These are phyloP conservation scores for Mycena alexandri DNA, from an alignment of 768 basidiomycete species.

Conservation along the genomic window DNA sequence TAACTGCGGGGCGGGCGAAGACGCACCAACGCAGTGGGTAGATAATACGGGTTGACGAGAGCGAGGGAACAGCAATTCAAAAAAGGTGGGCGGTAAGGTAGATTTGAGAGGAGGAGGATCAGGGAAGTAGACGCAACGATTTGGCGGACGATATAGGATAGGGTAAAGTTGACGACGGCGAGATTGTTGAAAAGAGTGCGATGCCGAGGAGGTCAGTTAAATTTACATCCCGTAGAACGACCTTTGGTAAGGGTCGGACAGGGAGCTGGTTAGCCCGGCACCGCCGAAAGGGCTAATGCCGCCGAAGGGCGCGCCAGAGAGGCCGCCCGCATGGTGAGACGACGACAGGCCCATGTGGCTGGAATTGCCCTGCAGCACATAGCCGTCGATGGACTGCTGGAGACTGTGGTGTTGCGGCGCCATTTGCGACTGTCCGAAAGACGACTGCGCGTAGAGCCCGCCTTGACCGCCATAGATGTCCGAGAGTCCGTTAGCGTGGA, in stretches of 20 bases:
- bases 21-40: slow-evolving; percentile 50
- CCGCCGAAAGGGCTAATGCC: slow-evolving; percentile 65
- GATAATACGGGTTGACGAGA: slow-evolving; percentile 47
- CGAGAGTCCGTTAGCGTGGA: slow-evolving; percentile 66
- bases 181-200: slow-evolving; percentile 30
- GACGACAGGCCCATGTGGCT: slow-evolving; percentile 74
- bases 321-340: slow-evolving; percentile 69
- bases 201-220: slow-evolving; percentile 27
- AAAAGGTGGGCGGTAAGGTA: slow-evolving; percentile 50
- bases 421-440: slow-evolving; percentile 71
- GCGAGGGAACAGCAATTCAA: slow-evolving; percentile 39
- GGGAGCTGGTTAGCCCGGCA: slow-evolving; percentile 63
- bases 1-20: slow-evolving; percentile 50
- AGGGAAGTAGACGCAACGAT: slow-evolving; percentile 40
- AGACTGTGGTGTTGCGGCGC: slow-evolving; percentile 69
- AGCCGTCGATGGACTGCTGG: slow-evolving; percentile 84
- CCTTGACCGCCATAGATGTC: slow-evolving; percentile 77
- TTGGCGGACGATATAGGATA: slow-evolving; percentile 38
- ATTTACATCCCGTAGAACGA: slow-evolving; percentile 86
- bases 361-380: slow-evolving; percentile 82
- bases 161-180: slow-evolving; percentile 28
- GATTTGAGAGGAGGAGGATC: slow-evolving; percentile 42
- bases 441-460: slow-evolving; percentile 70
- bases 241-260: slow-evolving; percentile 84
- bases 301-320: slow-evolving; percentile 68